These are phyloP conservation scores for Vanrija sp. DNA, from an alignment of 1,284 basidiomycete species.

Conservation along the genomic window DNA sequence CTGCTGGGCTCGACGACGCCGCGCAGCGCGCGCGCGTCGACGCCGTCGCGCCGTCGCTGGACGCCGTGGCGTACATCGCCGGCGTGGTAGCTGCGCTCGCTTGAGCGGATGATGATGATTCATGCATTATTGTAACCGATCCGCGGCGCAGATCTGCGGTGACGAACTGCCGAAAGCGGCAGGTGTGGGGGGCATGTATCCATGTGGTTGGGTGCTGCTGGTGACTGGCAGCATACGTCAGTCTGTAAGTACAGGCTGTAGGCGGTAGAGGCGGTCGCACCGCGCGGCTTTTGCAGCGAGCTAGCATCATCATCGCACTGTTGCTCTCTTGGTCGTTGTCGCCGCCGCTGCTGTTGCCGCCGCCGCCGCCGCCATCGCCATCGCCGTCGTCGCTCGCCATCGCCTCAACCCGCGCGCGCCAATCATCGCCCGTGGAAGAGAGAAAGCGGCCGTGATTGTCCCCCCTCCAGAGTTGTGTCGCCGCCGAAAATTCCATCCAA, in stretches of 20 bases:
- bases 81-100: background rate
- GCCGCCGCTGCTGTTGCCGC: background rate
- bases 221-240: background rate
- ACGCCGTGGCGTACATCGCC: slow-evolving; percentile 1
- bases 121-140: no score
- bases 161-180: background rate
- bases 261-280: no score
- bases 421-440: no score
- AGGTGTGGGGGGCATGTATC: background rate
- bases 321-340: no score
- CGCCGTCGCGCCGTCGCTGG: background rate
- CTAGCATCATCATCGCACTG: no score
- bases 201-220: background rate
- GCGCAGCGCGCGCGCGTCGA: background rate
- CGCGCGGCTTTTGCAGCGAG: background rate
- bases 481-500: background rate
- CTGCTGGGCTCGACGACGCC: background rate
- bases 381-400: no score
- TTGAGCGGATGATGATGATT: no score
- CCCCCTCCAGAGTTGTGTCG: no score
- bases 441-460: no score
- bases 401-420: no score
- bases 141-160: no score
- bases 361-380: no score
- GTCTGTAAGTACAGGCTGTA: background rate